Percentiles rank a stretch among this genome's conserved stretches.
These are phyloP conservation scores for Chondrostereum purpureum DNA, from an alignment of 1,284 basidiomycete genomes.

Conservation along the genomic window DNA sequence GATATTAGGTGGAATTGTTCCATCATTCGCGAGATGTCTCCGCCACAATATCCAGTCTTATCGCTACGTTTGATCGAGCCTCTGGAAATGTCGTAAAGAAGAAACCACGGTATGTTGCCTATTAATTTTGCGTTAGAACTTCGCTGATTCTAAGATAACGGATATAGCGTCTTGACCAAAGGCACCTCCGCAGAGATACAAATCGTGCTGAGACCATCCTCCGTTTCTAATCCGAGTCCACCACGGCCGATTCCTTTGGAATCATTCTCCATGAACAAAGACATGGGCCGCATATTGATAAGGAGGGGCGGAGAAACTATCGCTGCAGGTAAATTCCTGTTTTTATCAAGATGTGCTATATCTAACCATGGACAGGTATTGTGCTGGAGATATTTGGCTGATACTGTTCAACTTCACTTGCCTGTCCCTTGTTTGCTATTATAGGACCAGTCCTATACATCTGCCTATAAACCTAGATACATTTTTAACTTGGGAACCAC, in stretches of 20 bases:
- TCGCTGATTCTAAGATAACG: slow-evolving; percentile 1
- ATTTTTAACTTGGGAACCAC: too few relatives aligned
- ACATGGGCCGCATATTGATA: slow-evolving; percentile 91
- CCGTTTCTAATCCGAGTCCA: slow-evolving; percentile 40
- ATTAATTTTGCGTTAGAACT: slow-evolving; percentile 2
- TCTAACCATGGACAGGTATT: slow-evolving; percentile 36
- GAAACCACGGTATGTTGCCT: slow-evolving; percentile 69
- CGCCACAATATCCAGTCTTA: slow-evolving; percentile 77
- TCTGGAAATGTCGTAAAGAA: slow-evolving; percentile 72
- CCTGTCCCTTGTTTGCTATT: too few relatives aligned
- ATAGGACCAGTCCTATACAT: too few relatives aligned
- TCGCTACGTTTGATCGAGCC: slow-evolving; percentile 72
- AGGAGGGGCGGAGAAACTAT: slow-evolving; percentile 91
- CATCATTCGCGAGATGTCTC: slow-evolving; percentile 93
- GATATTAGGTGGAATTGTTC: slow-evolving; percentile 77
- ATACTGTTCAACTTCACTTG: too few relatives aligned
- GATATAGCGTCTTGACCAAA: slow-evolving; percentile 73
- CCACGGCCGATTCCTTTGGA: slow-evolving; percentile 77
- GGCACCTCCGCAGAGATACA: slow-evolving; percentile 81
- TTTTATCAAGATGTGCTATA: slow-evolving; percentile 11
- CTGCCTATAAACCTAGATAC: too few relatives aligned
- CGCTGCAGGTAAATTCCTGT: slow-evolving; percentile 64
- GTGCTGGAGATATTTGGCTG: slow-evolving; percentile 33
- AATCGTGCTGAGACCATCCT: slow-evolving; percentile 62
- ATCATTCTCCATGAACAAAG: slow-evolving; percentile 85